Base-by-base conservation (phyloP, 2,329 filamentous ascomycete species). In the Lojkania enalia region DNA sequence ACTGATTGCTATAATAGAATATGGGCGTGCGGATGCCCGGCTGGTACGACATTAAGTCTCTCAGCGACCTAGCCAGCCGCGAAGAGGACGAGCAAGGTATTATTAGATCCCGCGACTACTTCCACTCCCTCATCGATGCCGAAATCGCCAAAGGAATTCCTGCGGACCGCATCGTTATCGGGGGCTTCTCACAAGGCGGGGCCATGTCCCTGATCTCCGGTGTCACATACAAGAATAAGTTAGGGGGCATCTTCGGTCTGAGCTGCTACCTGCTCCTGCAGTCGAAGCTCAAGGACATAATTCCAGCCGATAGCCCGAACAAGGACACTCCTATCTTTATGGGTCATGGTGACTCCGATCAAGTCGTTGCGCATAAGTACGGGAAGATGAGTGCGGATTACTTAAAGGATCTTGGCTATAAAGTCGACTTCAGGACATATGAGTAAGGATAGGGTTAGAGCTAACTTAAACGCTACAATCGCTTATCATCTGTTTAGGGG, bases 191-290 rank as follows among this genome's bases (percentile, higher is more conserved):
- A 18, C 82, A 97, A 71, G 92, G 92, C 47, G 92, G 89, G 40
- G 90, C 90, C 44, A 90, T 96, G 78, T 83, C 89, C 15, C 71
- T 97, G 29, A 83, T 96, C 62, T 78, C 87, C 0, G 91, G 89
- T 4, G 72, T 95, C 31, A 95, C 90, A 3, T 81, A 77, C 55
- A 77, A 79, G 35, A 77, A 81, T 57, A 90, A 89, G 71, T 76
- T 97, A 13, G 92, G 84, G n/a, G 92, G 91, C 51, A 87, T 97
- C 52, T 85, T 96, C 51, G 90, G 86, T 5, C 73, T 97, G 50
- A 94, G 88, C 11, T 86, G 83, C 59, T 97, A 95, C 71, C 72
- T 96, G 56, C 77, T 90, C 15, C 75, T 96, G 35, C 77, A 82
- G 52, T 74, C 80, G 51, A 86, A 85, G 63, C 69, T 89, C 54